Evolutionary conservation across 2,329 filamentous ascomycete species (phyloP).

Genomic region (Arthrobotrys entomopaga): DNA sequence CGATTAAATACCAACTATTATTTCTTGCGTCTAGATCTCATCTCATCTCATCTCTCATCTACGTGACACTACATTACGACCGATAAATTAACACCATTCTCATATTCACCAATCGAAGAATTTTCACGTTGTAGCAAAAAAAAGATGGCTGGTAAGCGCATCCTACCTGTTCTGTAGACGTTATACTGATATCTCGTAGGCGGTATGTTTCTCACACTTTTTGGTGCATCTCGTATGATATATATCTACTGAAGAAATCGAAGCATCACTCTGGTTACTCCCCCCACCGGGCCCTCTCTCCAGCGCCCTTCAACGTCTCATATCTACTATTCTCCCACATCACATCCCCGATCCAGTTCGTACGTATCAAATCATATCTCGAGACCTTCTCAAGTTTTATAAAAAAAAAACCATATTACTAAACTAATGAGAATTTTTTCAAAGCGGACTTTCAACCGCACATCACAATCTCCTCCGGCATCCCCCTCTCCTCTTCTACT

Average conservation of each 20-base stretch:
- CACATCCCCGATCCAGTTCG: constrained; percentile 52
- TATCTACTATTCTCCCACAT: constrained; percentile 55
- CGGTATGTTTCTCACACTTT: constrained; percentile 37
- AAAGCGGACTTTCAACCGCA: constrained; percentile 57
- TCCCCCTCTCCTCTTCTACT: constrained; percentile 36
- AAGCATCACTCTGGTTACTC: constrained; percentile 58
- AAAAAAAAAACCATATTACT: background rate
- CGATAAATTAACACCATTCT: no score
- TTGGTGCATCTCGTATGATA: no score
- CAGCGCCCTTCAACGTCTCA: constrained; percentile 51
- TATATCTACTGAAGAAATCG: background rate
- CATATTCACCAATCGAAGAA: background rate
- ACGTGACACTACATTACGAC: no score
- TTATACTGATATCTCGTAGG: constrained; percentile 21
- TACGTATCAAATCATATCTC: constrained; percentile 16
- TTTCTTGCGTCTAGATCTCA: no score
- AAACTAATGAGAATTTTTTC: background rate
- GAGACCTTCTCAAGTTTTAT: background rate
- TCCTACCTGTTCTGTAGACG: background rate
- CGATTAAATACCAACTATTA: no score
- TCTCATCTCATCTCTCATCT: no score
- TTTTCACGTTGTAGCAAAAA: background rate
- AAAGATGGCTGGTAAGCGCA: constrained; percentile 10
- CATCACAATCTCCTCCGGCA: constrained; percentile 56
- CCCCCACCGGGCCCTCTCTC: constrained; percentile 41